Evolutionary conservation across 2,329 filamentous ascomycete species (phyloP), one percentile per base, ranked within the genome.

Genomic region (Xenoacremonium recifei): DNA sequence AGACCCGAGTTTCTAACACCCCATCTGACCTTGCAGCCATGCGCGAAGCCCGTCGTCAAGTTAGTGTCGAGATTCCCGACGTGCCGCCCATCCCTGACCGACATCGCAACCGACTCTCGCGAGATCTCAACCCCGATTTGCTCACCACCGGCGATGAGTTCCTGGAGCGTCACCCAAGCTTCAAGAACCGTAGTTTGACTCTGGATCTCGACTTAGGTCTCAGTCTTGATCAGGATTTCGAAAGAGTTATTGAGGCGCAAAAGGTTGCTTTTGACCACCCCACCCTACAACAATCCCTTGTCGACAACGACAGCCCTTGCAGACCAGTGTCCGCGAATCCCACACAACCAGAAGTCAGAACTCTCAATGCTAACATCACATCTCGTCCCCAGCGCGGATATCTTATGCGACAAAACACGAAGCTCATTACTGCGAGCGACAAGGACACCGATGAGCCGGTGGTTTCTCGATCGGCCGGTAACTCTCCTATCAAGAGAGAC

Each of bases 371-470:
- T 89, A 83, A 89, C 77, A 61, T 72, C 59, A 76, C 66, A 60
- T 59, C 70, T 56, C 73, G 67, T 54, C 76, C 76, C 82, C 87
- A 96, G 91, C 91, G 95, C 73, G 93, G 93, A 42, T 99, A 99
- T 62, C 77, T 97, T 34, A 99, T 97, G 92, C 84, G 93, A 59
- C 92, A 99, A 59, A 99, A 97, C 68, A 97, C 92, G 4, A 97
- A 97, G 67, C 80, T 99, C 40, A 89, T 99, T 37, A 83, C 95
- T 37, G 93, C 93, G n/a, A 95, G 85, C 62, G 85, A 89, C 64
- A 85, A 86, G 51, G 76, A 85, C 48, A 68, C 73, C 21, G 72
- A 85, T 63, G 60, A 83, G 66, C 51, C 68, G 51, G 66, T 72
- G 64, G 64, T 73, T 18, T 74, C 75, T 17, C 79, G 80, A 41